Percentiles rank a stretch among this genome's conserved stretches.
These are phyloP conservation scores for Cucurbita pepo DNA, from an alignment of 306 rosid species.

Conservation along the genomic window DNA sequence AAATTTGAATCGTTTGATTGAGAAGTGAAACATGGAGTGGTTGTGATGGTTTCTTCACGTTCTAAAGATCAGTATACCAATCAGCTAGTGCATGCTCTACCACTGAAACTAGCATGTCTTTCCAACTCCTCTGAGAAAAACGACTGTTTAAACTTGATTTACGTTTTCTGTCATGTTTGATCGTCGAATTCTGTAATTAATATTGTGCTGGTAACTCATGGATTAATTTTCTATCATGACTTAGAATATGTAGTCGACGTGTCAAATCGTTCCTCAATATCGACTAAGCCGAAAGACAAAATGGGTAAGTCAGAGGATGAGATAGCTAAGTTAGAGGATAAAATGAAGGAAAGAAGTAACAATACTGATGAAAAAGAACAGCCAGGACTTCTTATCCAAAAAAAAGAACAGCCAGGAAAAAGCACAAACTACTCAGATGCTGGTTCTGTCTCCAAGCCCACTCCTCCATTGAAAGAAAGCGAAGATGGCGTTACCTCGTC, in stretches of 20 bases:
- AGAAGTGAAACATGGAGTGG: background rate
- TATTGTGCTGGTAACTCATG: background rate
- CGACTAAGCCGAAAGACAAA: constrained; percentile 6
- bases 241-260: constrained; percentile 15
- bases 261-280: constrained; percentile 10
- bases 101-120: background rate
- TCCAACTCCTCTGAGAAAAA: background rate
- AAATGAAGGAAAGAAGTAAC: constrained; percentile 9
- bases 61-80: background rate
- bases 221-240: background rate
- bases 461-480: constrained; percentile 13
- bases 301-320: constrained; percentile 1
- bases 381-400: background rate
- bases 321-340: constrained; percentile 4
- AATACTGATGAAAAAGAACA: constrained; percentile 4
- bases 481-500: constrained; percentile 5
- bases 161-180: background rate
- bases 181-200: background rate
- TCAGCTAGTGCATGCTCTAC: background rate
- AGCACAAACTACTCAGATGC: constrained; percentile 5
- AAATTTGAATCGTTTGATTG: background rate
- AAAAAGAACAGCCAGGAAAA: constrained; percentile 11
- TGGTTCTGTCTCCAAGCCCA: constrained; percentile 8
- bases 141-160: background rate
- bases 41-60: background rate